Base-by-base conservation (phyloP, 108 stramenopile species). In the Tribonema minus region DNA sequence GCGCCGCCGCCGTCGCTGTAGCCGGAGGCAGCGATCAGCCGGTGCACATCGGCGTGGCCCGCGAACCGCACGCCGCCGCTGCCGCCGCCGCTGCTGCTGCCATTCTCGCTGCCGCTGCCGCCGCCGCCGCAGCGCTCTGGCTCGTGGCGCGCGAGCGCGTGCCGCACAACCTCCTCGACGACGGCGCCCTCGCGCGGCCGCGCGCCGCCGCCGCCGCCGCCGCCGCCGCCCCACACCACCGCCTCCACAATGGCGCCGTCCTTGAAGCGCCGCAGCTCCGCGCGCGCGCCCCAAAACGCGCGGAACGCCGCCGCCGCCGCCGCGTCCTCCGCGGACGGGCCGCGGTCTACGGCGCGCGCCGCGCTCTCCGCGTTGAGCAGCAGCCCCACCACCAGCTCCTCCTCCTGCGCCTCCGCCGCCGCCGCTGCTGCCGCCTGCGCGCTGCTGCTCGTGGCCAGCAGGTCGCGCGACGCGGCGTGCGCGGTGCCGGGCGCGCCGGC, bases 181-280 rank as follows among this genome's bases (percentile, higher is more conserved):
- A 67, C 37, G 4, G 20, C 6, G 29, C 6, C 23, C 37, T 9
- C n/a, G n/a, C 61, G 4, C 4, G 25, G 4, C 7, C 6, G 4
- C 4, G 4, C 61, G 61, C n/a, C n/a, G 23, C 4, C 27, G 4
- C 4, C 60, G 38, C 71, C 71, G n/a, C n/a, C n/a, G n/a, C n/a
- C n/a, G 26, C 58, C 38, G 27, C 75, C 75, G 37, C 35, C 58
- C 75, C 75, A 76, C 28, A 76, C 75, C 36, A 76, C 75, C 36
- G 75, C 75, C 37, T 76, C 75, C 66, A 76, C 75, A 12, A 76
- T 76, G 66, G 64, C 65, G 7, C 75, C 75, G 27, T 76, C 75
- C 58, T 76, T 76, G 7, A 76, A 76, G 40, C 77, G 68, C 40
- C 77, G 40, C 9, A 79, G 68, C 77, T 79, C 77, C 38, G 64